These are phyloP conservation scores for Chondrus crispus DNA, from an alignment of 23 red algal species.

Conservation along the genomic window DNA sequence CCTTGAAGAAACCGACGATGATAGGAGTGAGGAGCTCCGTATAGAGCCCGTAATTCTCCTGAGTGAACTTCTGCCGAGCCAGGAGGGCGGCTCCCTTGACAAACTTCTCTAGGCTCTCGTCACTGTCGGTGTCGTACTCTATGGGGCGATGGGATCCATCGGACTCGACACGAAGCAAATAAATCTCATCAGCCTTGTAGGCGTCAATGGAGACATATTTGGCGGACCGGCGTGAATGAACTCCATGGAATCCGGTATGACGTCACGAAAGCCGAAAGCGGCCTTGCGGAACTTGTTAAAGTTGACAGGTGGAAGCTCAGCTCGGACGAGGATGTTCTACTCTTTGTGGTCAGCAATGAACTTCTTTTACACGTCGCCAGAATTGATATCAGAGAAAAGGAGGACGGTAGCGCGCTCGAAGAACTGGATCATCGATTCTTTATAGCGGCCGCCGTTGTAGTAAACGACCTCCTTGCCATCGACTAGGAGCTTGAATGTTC, in stretches of 20 bases:
- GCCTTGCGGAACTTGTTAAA: conserved; percentile 44
- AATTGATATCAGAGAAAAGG: conserved; percentile 15
- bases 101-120: conserved; percentile 43
- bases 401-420: conserved; percentile 64
- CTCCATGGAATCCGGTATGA: conserved; percentile 53
- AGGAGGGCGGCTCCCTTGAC: conserved; percentile 45
- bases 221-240: conserved; percentile 3
- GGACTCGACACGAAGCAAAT: conserved; percentile 20
- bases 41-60: conserved; percentile 66
- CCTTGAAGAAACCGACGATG: conserved; percentile 62
- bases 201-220: not conserved
- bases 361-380: conserved; percentile 21
- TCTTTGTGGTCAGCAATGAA: conserved; percentile 26
- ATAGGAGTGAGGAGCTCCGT: conserved; percentile 59
- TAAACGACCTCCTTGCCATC: conserved; percentile 80
- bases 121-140: conserved; percentile 32
- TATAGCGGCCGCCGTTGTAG: conserved; percentile 86
- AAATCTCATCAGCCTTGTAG: conserved; percentile 19
- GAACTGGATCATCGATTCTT: conserved; percentile 69
- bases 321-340: conserved; percentile 21
- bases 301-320: not conserved
- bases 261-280: conserved; percentile 50
- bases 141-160: conserved; percentile 21
- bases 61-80: conserved; percentile 64
- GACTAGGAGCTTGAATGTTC: conserved; percentile 90